phyloP scores from a whole-genome alignment of 441 rosid genomes.

The Populus hybrid region DNA sequence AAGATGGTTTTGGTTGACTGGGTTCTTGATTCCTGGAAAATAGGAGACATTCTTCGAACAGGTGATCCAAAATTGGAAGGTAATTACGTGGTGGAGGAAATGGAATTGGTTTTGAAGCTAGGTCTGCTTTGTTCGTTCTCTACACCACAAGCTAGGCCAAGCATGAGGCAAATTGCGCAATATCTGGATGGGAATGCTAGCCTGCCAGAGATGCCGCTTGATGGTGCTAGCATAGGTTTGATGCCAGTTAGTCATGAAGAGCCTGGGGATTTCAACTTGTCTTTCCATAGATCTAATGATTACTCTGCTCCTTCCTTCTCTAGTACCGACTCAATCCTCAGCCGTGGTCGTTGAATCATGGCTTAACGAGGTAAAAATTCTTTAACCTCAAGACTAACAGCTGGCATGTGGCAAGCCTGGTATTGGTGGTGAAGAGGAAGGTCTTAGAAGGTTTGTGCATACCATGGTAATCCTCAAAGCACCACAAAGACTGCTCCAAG shows the following conservation, averaged over 20 bases:
- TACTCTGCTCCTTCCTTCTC: slow-evolving; percentile 6
- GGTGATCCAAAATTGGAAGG: slow-evolving; percentile 46
- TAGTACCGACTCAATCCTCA: slow-evolving; percentile 17
- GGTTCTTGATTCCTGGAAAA: slow-evolving; percentile 46
- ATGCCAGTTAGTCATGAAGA: background rate
- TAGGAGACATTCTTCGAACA: slow-evolving; percentile 32
- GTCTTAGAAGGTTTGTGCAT: no score
- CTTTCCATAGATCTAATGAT: background rate
- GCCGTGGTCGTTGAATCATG: slow-evolving; percentile 13
- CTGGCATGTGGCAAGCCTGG: no score
- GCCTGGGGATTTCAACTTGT: background rate
- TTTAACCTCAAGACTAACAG: no score
- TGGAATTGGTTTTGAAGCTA: slow-evolving; percentile 52
- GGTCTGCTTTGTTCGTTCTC: slow-evolving; percentile 47
- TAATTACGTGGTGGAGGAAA: slow-evolving; percentile 37
- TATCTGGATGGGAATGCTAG: slow-evolving; percentile 38
- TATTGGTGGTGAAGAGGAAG: no score
- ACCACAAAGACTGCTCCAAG: no score
- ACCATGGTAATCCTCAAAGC: no score
- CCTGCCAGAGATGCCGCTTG: slow-evolving; percentile 31
- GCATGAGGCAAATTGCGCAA: slow-evolving; percentile 43
- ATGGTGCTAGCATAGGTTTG: slow-evolving; percentile 27
- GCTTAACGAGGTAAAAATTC: no score
- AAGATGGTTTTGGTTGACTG: slow-evolving; percentile 40
- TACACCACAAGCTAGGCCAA: slow-evolving; percentile 40